Base-by-base conservation (phyloP, 2,329 filamentous ascomycete genomes). In the Epichloe festucae region DNA sequence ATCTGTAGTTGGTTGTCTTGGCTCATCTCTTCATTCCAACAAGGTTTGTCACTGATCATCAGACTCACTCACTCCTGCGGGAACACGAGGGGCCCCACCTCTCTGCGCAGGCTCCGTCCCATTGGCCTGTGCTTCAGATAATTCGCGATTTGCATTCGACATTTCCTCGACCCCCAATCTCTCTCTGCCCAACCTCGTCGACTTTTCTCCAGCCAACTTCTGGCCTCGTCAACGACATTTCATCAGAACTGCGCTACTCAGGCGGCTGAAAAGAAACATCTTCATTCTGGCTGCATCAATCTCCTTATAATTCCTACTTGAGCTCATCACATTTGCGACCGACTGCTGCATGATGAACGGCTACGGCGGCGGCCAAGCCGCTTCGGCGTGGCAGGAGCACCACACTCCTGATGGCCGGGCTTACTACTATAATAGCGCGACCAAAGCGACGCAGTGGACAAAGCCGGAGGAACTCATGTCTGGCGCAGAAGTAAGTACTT, bases 401-500 rank as follows among this genome's bases (percentile, higher is more conserved):
- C 84, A 82, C 59, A 87, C 85, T 58, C 72, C 82, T 3, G 89
- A 95, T 63, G 91, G 90, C 57, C 82, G 87, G 59, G 76, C 82
- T 46, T 98, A 98, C 68, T 98, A 94, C 67, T 95, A 90, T 74
- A 95, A 98, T 66, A 72, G 82, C 12, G 71, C 81, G 55, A 95
- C 89, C 15, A 94, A 94, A 65, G 80, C 78, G 56, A 97, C 93
- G 35, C 85, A 90, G 78, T 98, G 93, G 93, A 84, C 82, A 41
- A 97, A 96, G 71, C 94, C 93, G 4, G 79, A 86, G 63, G 93
- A 95, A 45, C 74, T 95, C 69, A 90, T 95, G 86, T 84, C 79
- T 21, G 78, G 81, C 6, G 81, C 83, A 49, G 89, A 95, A 81
- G 89, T 90, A 70, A 57, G 69, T 58, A 8, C 21, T 19, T 7